Evolutionary conservation across 1,284 basidiomycete genomes (phyloP).

Genomic region (Cutaneotrichosporon arboriforme): DNA sequence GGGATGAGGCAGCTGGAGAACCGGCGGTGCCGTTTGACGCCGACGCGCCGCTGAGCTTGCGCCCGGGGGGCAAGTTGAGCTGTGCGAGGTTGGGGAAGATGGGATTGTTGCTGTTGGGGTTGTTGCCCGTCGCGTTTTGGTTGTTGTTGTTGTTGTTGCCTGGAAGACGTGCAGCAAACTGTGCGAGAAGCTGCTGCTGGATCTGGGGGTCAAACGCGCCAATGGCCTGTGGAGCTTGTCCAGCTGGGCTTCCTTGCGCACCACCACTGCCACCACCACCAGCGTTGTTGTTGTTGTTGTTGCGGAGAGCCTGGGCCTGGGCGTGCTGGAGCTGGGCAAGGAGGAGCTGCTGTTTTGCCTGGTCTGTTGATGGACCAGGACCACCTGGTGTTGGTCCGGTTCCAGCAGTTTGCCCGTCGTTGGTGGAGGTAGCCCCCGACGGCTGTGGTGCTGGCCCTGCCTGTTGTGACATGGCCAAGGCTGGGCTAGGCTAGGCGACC

Average conservation of each 20-base stretch:
- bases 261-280: not conserved
- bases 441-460: constrained; percentile 8
- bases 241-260: not conserved
- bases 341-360: not conserved
- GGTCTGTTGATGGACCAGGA: not conserved
- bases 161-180: constrained; percentile 11
- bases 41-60: constrained; percentile 3
- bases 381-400: constrained; percentile 2
- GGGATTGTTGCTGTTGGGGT: not conserved
- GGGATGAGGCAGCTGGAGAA: not conserved
- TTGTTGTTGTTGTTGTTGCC: constrained; percentile 1
- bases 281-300: constrained; percentile 3
- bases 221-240: not conserved
- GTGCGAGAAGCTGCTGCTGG: constrained; percentile 17
- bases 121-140: constrained; percentile 2
- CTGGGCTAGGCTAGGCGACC: too few species aligned
- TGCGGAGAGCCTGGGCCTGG: not conserved
- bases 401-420: not conserved
- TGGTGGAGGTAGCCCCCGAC: constrained; percentile 4
- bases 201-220: constrained; percentile 5
- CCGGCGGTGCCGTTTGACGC: not conserved
- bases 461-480: constrained; percentile 12
- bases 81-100: constrained; percentile 11
- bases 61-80: constrained; percentile 5
- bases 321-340: too few species aligned